Conservation (phyloP, 75 land plant genomes). For the Cryptomeria japonica region DNA sequence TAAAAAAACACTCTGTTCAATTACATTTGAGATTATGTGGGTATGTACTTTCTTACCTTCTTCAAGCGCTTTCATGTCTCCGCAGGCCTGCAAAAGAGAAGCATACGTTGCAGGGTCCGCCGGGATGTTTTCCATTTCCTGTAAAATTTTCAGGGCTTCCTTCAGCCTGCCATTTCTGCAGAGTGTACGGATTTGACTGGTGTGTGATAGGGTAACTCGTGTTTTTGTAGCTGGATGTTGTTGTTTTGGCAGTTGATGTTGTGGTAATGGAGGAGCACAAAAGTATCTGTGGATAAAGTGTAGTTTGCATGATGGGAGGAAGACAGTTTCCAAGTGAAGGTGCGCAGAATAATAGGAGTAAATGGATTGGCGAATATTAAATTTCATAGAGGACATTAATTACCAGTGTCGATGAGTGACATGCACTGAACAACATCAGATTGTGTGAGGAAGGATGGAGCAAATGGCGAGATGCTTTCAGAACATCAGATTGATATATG, state of each 20-base stretch:
- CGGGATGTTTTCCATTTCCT: background rate
- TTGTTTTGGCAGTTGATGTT: background rate
- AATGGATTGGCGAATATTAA: background rate
- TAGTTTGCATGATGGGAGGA: background rate
- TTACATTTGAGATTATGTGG: conserved; percentile 30
- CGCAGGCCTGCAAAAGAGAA: conserved; percentile 48
- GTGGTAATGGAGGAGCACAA: background rate
- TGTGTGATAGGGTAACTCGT: background rate
- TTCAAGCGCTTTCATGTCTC: conserved; percentile 15
- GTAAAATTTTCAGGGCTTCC: background rate
- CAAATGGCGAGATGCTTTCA: no score
- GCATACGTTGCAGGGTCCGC: conserved; percentile 34
- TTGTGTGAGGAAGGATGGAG: no score
- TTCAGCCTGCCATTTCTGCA: background rate
- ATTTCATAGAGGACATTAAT: background rate
- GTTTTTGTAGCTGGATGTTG: background rate
- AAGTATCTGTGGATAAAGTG: background rate
- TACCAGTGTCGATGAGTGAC: no score
- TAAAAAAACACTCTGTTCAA: conserved; percentile 22
- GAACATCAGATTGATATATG: no score
- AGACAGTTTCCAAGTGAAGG: background rate
- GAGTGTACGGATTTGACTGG: background rate
- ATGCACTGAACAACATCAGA: no score
- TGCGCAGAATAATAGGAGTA: background rate
- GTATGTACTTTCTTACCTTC: conserved; percentile 47